Percentiles rank a stretch among this genome's conserved stretches.
These are phyloP conservation scores for Candida anutae DNA, from an alignment of 1,139 yeast species.

Conservation along the genomic window DNA sequence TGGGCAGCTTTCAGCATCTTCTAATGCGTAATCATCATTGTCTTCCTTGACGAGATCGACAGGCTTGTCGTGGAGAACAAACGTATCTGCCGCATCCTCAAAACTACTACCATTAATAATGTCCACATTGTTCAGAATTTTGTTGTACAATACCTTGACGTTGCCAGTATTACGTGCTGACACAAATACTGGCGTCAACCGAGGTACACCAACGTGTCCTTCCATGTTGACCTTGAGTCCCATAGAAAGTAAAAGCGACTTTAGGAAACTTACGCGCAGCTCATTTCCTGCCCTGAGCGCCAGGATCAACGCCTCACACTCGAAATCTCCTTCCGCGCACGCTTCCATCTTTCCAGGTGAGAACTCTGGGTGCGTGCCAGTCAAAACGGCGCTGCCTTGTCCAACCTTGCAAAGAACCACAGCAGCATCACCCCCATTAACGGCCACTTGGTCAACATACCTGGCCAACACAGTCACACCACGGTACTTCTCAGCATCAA, in stretches of 20 bases:
- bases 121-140: slow-evolving; percentile 32
- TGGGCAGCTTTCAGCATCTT: slow-evolving; percentile 2
- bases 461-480: slow-evolving; percentile 67
- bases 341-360: slow-evolving; percentile 44
- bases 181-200: slow-evolving; percentile 56
- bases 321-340: slow-evolving; percentile 9
- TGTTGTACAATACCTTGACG: slow-evolving; percentile 18
- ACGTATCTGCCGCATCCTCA: slow-evolving; percentile 47
- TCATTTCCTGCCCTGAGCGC: slow-evolving; percentile 31
- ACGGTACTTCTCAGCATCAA: slow-evolving; percentile 54
- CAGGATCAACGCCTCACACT: slow-evolving; percentile 27
- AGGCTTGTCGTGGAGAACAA: slow-evolving; percentile 33
- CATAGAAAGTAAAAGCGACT: slow-evolving; percentile 45
- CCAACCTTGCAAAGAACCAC: slow-evolving; percentile 64
- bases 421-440: slow-evolving; percentile 44
- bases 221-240: slow-evolving; percentile 58
- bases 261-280: slow-evolving; percentile 48
- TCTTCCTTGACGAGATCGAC: slow-evolving; percentile 6
- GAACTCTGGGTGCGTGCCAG: slow-evolving; percentile 91
- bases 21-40: slow-evolving; percentile 10
- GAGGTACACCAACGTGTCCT: slow-evolving; percentile 49
- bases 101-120: slow-evolving; percentile 35
- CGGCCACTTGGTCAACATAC: slow-evolving; percentile 42
- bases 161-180: slow-evolving; percentile 23
- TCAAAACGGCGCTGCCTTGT: slow-evolving; percentile 65